These are phyloP conservation scores for Penicillium sp. DNA, from an alignment of 2,329 filamentous ascomycete genomes.

Conservation along the genomic window DNA sequence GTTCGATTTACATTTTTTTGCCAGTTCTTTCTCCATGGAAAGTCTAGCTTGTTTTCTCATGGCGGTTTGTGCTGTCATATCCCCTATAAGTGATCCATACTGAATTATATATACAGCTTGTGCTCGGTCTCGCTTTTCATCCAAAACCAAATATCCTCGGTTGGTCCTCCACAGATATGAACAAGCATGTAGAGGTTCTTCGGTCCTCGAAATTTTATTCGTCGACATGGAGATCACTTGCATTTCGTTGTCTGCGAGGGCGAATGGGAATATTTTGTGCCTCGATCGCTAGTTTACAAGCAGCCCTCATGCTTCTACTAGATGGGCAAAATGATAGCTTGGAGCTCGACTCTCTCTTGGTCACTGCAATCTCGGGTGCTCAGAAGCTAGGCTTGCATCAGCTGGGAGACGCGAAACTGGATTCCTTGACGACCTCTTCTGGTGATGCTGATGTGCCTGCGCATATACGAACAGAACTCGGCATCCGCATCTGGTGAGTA, in stretches of 20 bases:
- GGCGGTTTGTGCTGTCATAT: neutral
- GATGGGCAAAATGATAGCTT: conserved; percentile 5
- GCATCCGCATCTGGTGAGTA: conserved; percentile 7
- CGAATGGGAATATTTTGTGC: conserved; percentile 12
- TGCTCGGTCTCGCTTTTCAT: conserved; percentile 11
- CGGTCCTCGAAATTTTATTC: neutral
- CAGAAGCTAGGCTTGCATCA: conserved; percentile 12
- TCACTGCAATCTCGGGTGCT: conserved; percentile 14
- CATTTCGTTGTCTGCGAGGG: conserved; percentile 13
- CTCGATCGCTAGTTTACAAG: conserved; percentile 14
- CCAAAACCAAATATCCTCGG: conserved; percentile 3
- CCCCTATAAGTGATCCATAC: neutral
- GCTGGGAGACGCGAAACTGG: conserved; percentile 5
- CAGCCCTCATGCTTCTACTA: conserved; percentile 15
- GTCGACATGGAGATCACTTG: conserved; percentile 3
- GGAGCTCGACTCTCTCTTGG: conserved; percentile 13
- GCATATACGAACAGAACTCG: conserved; percentile 6
- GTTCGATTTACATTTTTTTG: neutral
- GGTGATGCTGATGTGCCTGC: neutral
- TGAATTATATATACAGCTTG: neutral
- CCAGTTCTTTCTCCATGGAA: conserved; percentile 2
- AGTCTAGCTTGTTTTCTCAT: conserved; percentile 2
- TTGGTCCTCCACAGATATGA: neutral
- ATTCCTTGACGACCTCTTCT: neutral
- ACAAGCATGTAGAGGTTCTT: conserved; percentile 1